These are phyloP conservation scores for Dionaea muscipula DNA, from an alignment of 179 eudicot species.

Conservation along the genomic window DNA sequence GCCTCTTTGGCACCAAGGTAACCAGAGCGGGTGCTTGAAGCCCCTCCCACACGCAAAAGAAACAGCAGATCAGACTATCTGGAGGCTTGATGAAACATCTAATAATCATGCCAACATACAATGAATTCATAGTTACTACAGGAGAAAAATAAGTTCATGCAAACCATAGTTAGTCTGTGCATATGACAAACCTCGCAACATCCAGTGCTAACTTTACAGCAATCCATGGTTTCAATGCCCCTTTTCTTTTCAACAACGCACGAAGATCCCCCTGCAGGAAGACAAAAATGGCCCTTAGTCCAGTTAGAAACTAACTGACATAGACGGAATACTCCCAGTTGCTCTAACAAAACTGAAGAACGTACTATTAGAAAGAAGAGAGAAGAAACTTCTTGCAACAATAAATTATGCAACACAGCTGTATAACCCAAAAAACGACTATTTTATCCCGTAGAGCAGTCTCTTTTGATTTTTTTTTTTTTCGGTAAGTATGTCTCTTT, in stretches of 20 bases:
- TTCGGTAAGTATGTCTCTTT: no score
- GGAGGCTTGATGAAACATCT: background rate
- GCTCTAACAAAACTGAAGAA: background rate
- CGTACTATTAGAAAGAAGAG: no score
- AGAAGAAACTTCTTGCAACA: no score
- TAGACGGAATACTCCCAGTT: background rate
- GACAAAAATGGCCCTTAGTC: background rate
- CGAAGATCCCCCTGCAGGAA: conserved; percentile 30
- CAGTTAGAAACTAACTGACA: background rate
- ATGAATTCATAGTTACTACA: background rate
- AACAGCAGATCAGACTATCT: no score
- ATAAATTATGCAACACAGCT: no score
- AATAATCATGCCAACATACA: background rate
- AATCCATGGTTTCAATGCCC: conserved; percentile 23
- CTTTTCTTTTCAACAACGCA: conserved; percentile 19
- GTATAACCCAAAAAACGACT: no score
- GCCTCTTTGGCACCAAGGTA: no score
- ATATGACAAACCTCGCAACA: conserved; percentile 29
- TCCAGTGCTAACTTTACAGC: conserved; percentile 34
- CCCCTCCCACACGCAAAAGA: no score
- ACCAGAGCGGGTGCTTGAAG: no score
- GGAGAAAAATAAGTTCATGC: background rate
- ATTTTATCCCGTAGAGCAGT: no score
- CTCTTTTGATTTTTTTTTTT: no score
- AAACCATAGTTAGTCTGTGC: no score